Conservation (phyloP, 2,329 filamentous ascomycete species). For the Xylariales sp. region DNA sequence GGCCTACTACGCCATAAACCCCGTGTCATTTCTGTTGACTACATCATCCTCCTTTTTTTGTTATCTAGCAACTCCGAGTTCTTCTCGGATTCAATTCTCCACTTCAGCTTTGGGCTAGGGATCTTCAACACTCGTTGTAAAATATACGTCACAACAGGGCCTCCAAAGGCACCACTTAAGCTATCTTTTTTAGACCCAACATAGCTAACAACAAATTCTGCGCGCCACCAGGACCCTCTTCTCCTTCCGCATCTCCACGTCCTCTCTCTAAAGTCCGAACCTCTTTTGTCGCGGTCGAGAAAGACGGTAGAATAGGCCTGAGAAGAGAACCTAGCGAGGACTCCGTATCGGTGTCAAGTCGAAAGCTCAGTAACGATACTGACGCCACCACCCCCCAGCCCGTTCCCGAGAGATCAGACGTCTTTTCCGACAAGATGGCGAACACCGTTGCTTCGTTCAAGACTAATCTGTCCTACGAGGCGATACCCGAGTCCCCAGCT, state of each 20-base stretch:
- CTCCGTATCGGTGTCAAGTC: slow-evolving; percentile 53
- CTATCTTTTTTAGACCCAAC: slow-evolving; percentile 25
- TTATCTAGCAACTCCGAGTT: background rate
- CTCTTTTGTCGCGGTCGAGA: slow-evolving; percentile 79
- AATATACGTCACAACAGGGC: slow-evolving; percentile 41
- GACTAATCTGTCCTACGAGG: slow-evolving; percentile 53
- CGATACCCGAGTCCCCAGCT: slow-evolving; percentile 58
- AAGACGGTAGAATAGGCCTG: slow-evolving; percentile 68
- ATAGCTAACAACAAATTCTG: slow-evolving; percentile 46
- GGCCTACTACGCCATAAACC: background rate
- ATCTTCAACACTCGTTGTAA: slow-evolving; percentile 24
- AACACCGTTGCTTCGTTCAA: slow-evolving; percentile 48
- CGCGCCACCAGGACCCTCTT: slow-evolving; percentile 52
- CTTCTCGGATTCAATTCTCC: slow-evolving; percentile 15
- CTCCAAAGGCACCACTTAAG: slow-evolving; percentile 34
- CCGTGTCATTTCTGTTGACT: background rate
- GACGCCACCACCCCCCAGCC: slow-evolving; percentile 55
- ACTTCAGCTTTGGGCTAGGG: slow-evolving; percentile 13
- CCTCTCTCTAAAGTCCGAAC: slow-evolving; percentile 81
- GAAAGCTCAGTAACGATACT: slow-evolving; percentile 54
- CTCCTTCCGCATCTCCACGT: slow-evolving; percentile 64
- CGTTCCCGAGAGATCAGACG: slow-evolving; percentile 54
- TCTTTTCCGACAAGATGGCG: slow-evolving; percentile 49
- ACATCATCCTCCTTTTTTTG: background rate
- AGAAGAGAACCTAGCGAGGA: slow-evolving; percentile 59